Percentiles rank a stretch among this genome's conserved stretches.
phyloP scores from a whole-genome alignment of 345 rosid species.

The Populus pruinosa region DNA sequence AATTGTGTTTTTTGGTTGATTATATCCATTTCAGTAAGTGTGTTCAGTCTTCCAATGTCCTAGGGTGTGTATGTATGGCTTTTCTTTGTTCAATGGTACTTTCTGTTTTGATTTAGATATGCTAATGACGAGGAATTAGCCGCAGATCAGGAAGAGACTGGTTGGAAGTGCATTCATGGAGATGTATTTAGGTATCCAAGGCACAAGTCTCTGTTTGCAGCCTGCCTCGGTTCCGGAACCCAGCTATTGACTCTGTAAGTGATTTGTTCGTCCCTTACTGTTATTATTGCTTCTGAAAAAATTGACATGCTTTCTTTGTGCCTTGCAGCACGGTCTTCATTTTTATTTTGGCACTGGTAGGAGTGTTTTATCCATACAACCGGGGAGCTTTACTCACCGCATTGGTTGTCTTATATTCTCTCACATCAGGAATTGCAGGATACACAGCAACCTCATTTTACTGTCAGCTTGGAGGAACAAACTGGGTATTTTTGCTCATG shows the following conservation, averaged over 20 bases:
- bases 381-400: conserved; percentile 89
- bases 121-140: conserved; percentile 30
- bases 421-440: conserved; percentile 90
- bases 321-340: conserved; percentile 63
- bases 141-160: conserved; percentile 34
- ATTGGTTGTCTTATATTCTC: conserved; percentile 75
- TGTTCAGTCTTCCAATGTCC: too few species aligned
- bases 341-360: conserved; percentile 78
- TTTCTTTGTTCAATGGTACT: too few species aligned
- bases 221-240: conserved; percentile 30
- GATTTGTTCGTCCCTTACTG: too few species aligned
- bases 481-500: conserved; percentile 54
- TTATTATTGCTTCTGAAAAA: too few species aligned
- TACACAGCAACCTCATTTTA: conserved; percentile 76
- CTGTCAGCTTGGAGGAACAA: conserved; percentile 83
- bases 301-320: background rate
- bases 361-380: conserved; percentile 86
- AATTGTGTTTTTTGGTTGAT: too few species aligned
- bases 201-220: conserved; percentile 28
- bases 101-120: conserved; percentile 3
- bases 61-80: too few species aligned
- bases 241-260: conserved; percentile 32
- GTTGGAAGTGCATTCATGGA: conserved; percentile 33
- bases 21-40: background rate
- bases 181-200: conserved; percentile 29